Base-by-base conservation (phyloP, 2,329 filamentous ascomycete genomes). In the Alternaria sp. region DNA sequence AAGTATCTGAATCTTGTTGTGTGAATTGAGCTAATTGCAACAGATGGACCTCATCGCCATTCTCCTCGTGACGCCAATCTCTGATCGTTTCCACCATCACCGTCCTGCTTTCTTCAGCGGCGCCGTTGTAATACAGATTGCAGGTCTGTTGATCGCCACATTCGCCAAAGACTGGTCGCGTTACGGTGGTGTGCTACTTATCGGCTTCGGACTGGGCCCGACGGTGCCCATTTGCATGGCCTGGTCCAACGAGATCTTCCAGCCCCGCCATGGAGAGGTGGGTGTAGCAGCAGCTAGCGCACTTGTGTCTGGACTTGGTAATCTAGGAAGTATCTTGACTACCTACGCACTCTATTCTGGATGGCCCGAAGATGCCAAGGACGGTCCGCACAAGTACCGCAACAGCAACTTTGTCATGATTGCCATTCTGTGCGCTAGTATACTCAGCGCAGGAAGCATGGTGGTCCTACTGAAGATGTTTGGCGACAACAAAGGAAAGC, bases 211-310 rank as follows among this genome's bases (percentile, higher is more conserved):
- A 0, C 88, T 97, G 2, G 93, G 93, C 1, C 93, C 93, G 4
- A 97, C 93, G 0, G 93, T 97, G 1, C 93, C 93, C 11, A 94
- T 94, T 73, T 94, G 92, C 78, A 97, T 97, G 93, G 90, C 93
- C 36, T 97, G 93, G 93, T 93, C 92, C 32, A 92, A 89, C 64
- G 92, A 97, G 79, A 90, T 97, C 73, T 97, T 97, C 83, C 93
- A 97, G 80, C 86, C 87, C 32, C 90, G 93, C 12, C 93, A 97
- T 74, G 92, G 93, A 48, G 93, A 97, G 79, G 92, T 97, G 22
- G 93, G 93, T 57, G 93, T 97, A 7, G 93, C 93, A 4, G 91
- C 93, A 14, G 93, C 93, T 0, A 89, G 91, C 2, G 93, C 93
- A 3, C 84, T 97, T 11, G 93, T 97, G 1, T 95, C 92, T 0